phyloP scores from a whole-genome alignment of 768 basidiomycete genomes.

The Trametopsis cervina region DNA sequence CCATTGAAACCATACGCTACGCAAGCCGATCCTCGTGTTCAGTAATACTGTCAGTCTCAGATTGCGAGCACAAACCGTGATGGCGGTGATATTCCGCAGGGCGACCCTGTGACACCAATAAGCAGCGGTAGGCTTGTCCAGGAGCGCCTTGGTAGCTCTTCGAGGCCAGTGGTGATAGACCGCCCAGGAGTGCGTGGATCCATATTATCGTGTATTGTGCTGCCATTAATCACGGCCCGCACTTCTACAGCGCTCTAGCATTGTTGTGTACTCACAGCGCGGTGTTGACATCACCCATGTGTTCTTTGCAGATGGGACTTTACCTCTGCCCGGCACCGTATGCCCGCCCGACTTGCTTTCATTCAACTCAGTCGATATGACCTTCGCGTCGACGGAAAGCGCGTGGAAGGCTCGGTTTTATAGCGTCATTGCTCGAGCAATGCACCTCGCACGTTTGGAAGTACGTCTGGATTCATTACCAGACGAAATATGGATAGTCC shows the following conservation, averaged over 20 bases:
- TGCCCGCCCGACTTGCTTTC: conserved; percentile 22
- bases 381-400: too few species aligned
- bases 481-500: too few species aligned
- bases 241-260: conserved; percentile 11
- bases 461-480: too few species aligned
- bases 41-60: conserved; percentile 15
- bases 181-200: conserved; percentile 20
- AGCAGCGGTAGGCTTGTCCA: conserved; percentile 19
- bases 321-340: conserved; percentile 34
- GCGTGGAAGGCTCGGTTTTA: too few species aligned
- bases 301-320: conserved; percentile 34
- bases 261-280: conserved; percentile 24
- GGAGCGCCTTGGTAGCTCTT: conserved; percentile 17
- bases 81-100: conserved; percentile 1
- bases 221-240: too few species aligned
- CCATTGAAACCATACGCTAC: conserved; percentile 24
- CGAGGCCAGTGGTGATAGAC: conserved; percentile 23
- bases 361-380: background rate
- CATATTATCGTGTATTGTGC: background rate
- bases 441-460: too few species aligned
- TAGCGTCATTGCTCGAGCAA: too few species aligned
- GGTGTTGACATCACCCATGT: conserved; percentile 27
- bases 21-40: conserved; percentile 22
- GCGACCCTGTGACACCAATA: conserved; percentile 25
- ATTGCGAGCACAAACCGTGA: conserved; percentile 1